Conservation (phyloP, 306 rosid species). For the Sindora glabra region DNA sequence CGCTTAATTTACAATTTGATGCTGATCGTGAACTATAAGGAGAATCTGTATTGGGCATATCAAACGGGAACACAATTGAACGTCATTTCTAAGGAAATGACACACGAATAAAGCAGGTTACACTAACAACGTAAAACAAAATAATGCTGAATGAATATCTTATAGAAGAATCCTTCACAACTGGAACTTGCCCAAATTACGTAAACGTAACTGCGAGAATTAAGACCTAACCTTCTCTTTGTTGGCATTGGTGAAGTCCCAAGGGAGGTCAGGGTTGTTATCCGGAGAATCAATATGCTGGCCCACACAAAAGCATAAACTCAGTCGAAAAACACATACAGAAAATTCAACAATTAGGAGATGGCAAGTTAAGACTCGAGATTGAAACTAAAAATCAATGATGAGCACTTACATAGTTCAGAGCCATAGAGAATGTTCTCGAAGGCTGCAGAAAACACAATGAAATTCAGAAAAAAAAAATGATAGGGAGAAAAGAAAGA, state of each 20-base stretch:
- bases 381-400: background rate
- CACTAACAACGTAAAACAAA: no score
- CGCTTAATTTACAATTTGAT: no score
- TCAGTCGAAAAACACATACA: slow-evolving; percentile 11
- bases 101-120: background rate
- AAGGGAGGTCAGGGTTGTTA: slow-evolving; percentile 63
- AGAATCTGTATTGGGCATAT: background rate
- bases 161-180: no score
- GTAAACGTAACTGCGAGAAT: no score
- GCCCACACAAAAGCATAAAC: background rate
- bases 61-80: background rate
- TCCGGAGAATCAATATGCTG: slow-evolving; percentile 90
- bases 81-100: background rate
- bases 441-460: slow-evolving; percentile 36
- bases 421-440: slow-evolving; percentile 83
- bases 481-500: background rate
- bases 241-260: slow-evolving; percentile 70
- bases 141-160: background rate
- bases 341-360: no score
- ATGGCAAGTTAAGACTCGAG: no score
- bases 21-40: background rate
- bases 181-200: no score
- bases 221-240: slow-evolving; percentile 44
- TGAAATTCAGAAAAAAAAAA: background rate
- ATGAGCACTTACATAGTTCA: slow-evolving; percentile 64